Percentiles rank a stretch among this genome's conserved stretches.
Conservation (phyloP, 345 rosid genomes). For the Noccaea bulbosa region DNA sequence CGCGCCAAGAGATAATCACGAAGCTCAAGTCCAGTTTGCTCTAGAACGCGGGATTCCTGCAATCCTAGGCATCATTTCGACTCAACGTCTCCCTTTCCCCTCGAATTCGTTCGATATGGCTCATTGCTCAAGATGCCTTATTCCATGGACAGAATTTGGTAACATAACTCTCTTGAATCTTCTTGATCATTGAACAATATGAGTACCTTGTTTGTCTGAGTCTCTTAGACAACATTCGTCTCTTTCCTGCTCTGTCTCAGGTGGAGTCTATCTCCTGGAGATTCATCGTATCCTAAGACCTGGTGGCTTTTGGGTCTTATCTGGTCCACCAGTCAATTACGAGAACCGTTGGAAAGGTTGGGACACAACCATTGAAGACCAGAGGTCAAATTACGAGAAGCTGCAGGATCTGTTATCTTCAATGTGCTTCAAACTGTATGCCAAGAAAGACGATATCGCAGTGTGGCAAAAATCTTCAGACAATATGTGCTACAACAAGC, state of each 20-base stretch:
- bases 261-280: constrained; percentile 94
- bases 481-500: constrained; percentile 65
- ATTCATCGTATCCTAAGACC: constrained; percentile 93
- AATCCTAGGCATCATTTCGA: constrained; percentile 92
- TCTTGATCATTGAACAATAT: background rate
- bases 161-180: constrained; percentile 30
- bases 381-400: constrained; percentile 84
- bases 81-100: constrained; percentile 96
- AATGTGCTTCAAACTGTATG: constrained; percentile 89
- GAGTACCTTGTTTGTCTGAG: background rate
- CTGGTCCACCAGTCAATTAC: constrained; percentile 98
- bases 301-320: constrained; percentile 98
- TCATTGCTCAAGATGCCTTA: constrained; percentile 99
- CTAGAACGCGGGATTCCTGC: constrained; percentile 99
- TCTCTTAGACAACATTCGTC: background rate
- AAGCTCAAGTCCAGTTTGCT: constrained; percentile 99
- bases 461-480: constrained; percentile 93
- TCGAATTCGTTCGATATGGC: constrained; percentile 99
- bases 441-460: constrained; percentile 88
- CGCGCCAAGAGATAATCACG: constrained; percentile 98
- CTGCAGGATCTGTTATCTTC: constrained; percentile 75
- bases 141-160: constrained; percentile 99
- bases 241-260: constrained; percentile 50
- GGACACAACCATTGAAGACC: constrained; percentile 95
- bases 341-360: constrained; percentile 93